phyloP scores from a whole-genome alignment of 2,329 filamentous ascomycete genomes.

The Uncinocarpus reesii region DNA sequence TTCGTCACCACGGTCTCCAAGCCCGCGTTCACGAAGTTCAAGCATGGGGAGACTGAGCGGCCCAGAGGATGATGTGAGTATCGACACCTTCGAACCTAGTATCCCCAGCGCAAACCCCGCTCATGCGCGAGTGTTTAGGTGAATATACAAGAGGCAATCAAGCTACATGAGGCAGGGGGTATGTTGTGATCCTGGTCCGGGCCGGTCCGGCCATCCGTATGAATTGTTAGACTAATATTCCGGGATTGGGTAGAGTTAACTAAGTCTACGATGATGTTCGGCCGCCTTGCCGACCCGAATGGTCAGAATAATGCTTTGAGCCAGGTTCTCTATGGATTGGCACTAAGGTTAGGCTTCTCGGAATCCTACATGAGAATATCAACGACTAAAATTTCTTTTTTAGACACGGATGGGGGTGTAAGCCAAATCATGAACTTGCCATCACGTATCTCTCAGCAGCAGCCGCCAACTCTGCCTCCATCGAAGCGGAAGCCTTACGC shows the following conservation, averaged over 20 bases:
- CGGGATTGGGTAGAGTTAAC: slow-evolving; percentile 48
- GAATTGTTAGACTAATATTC: background rate
- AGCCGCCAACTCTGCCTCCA: slow-evolving; percentile 75
- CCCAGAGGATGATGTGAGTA: slow-evolving; percentile 29
- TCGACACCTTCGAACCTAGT: background rate
- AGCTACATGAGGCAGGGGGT: slow-evolving; percentile 73
- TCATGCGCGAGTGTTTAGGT: slow-evolving; percentile 20
- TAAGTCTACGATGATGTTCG: slow-evolving; percentile 76
- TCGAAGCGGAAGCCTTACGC: slow-evolving; percentile 75
- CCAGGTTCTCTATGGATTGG: slow-evolving; percentile 91
- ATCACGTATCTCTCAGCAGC: slow-evolving; percentile 79
- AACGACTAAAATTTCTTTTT: slow-evolving; percentile 18
- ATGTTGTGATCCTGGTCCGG: slow-evolving; percentile 14
- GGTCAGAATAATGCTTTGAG: slow-evolving; percentile 86
- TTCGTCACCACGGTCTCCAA: background rate
- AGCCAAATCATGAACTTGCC: slow-evolving; percentile 59
- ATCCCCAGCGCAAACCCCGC: background rate
- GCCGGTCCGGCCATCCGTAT: background rate
- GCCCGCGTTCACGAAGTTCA: slow-evolving; percentile 20
- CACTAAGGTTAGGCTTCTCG: slow-evolving; percentile 54
- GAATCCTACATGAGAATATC: background rate
- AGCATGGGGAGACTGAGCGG: slow-evolving; percentile 27
- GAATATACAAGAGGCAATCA: slow-evolving; percentile 91
- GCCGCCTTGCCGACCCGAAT: slow-evolving; percentile 65
- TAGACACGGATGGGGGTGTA: slow-evolving; percentile 88